These are phyloP conservation scores for Oropetium thomaeum DNA, from an alignment of 176 grass and related monocot species.

Conservation along the genomic window DNA sequence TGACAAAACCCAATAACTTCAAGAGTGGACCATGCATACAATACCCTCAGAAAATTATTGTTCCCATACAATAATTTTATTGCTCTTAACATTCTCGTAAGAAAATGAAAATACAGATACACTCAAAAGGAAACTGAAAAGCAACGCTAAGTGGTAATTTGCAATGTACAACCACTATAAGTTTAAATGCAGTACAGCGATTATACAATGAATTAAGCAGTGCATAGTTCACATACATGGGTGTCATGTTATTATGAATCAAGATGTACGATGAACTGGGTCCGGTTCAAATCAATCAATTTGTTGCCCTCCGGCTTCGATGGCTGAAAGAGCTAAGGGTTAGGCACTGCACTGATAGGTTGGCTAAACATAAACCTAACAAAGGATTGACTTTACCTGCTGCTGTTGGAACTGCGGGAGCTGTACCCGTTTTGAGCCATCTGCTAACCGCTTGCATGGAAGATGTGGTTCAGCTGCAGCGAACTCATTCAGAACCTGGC, in stretches of 20 bases:
- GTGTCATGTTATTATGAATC: constrained; percentile 28
- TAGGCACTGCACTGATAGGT: background rate
- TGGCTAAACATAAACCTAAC: background rate
- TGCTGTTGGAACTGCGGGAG: constrained; percentile 47
- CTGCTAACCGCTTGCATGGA: constrained; percentile 79
- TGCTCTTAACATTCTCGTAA: background rate
- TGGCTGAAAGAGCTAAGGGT: constrained; percentile 29
- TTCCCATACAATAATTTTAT: constrained; percentile 19
- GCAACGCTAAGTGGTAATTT: constrained; percentile 17
- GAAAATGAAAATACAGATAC: background rate
- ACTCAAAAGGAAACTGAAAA: background rate
- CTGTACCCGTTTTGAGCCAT: constrained; percentile 80
- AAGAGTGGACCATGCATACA: background rate
- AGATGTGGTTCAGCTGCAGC: constrained; percentile 57
- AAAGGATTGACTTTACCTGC: constrained; percentile 13
- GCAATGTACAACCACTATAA: constrained; percentile 32
- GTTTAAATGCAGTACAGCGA: constrained; percentile 5
- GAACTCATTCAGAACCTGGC: constrained; percentile 94
- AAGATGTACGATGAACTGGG: constrained; percentile 43
- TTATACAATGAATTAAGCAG: constrained; percentile 18
- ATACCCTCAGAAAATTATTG: no score
- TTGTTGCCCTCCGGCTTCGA: constrained; percentile 41
- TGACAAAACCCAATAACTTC: background rate
- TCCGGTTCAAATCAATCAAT: constrained; percentile 12
- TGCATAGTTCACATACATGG: constrained; percentile 24